These are phyloP conservation scores for Alternaria solani DNA, from an alignment of 2,329 filamentous ascomycete species.

Conservation along the genomic window DNA sequence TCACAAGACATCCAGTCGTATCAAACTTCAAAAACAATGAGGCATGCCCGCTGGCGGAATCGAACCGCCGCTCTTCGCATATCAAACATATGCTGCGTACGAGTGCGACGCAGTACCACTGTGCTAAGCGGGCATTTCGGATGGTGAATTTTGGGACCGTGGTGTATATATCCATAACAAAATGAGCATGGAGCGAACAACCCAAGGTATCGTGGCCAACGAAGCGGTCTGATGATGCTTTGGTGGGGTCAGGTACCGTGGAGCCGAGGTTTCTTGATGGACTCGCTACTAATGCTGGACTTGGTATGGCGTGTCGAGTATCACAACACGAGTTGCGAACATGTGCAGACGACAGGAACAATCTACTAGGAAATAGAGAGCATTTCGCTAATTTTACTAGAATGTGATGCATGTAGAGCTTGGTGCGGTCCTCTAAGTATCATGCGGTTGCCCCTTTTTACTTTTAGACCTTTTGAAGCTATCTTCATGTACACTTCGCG, in stretches of 20 bases:
- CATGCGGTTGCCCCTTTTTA: background rate
- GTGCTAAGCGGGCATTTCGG: slow-evolving; percentile 16
- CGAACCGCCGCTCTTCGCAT: slow-evolving; percentile 20
- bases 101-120: slow-evolving; percentile 25
- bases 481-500: background rate
- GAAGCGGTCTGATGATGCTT: background rate
- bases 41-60: slow-evolving; percentile 12
- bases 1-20: background rate
- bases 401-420: background rate
- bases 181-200: no score
- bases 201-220: background rate
- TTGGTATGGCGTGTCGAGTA: background rate
- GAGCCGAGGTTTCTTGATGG: background rate
- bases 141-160: background rate
- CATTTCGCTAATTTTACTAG: background rate
- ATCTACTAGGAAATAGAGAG: background rate
- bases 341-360: background rate
- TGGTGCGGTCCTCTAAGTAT: background rate
- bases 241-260: background rate
- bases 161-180: background rate
- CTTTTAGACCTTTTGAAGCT: background rate
- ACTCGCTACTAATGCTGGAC: background rate
- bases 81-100: slow-evolving; percentile 13
- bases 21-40: background rate
- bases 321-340: background rate